Percentiles rank a stretch among this genome's conserved stretches.
phyloP scores from a whole-genome alignment of 73 alveolate species.

The Paramecium primaurelia region DNA sequence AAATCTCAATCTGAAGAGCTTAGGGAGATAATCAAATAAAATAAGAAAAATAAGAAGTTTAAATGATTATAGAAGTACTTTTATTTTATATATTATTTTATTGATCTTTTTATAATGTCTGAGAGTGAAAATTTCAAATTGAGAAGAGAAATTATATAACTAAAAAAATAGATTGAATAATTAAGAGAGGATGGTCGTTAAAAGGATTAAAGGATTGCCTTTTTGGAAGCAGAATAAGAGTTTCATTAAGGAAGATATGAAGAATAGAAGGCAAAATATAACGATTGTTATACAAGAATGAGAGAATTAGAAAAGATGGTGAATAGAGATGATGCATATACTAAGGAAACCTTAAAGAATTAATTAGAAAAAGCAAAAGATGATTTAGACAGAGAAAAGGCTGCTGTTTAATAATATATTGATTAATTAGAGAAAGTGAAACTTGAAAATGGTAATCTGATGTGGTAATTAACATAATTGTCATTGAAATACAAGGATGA shows the following conservation, averaged over 20 bases:
- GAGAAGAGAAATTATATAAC: not conserved
- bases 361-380: not conserved
- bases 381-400: not conserved
- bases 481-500: conserved; percentile 2
- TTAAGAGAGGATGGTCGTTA: not conserved
- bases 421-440: not conserved
- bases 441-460: conserved; percentile 10
- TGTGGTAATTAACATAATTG: not conserved
- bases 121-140: conserved; percentile 25
- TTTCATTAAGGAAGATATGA: conserved; percentile 11
- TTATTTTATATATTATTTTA: not conserved
- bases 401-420: not conserved
- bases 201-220: not conserved
- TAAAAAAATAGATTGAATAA: not conserved
- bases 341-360: not conserved
- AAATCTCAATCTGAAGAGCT: not conserved
- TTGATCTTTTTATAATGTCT: not conserved
- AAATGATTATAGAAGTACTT: not conserved
- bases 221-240: conserved; percentile 11
- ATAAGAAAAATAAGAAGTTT: not conserved
- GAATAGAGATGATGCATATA: conserved; percentile 10
- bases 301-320: conserved; percentile 11
- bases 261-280: conserved; percentile 3
- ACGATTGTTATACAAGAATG: conserved; percentile 2
- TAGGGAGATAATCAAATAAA: not conserved